Evolutionary conservation across 345 rosid genomes (phyloP).

Genomic region (Moricandia arvensis): DNA sequence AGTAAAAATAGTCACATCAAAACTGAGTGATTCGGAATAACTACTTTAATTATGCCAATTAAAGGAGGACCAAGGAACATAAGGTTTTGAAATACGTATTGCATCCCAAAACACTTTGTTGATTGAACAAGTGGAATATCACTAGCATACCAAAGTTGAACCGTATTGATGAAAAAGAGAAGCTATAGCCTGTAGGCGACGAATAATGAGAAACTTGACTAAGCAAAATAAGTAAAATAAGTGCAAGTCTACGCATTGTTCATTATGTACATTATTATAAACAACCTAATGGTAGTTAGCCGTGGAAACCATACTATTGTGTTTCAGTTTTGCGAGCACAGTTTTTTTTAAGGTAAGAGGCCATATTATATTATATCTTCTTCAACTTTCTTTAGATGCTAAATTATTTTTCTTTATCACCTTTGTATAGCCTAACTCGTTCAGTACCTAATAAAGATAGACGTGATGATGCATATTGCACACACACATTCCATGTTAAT

Average conservation of each 20-base stretch:
- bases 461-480: slow-evolving; percentile 25
- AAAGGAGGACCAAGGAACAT: neutral
- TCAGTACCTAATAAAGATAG: slow-evolving; percentile 4
- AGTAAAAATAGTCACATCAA: no score
- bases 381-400: neutral
- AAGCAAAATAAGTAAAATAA: neutral
- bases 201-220: neutral
- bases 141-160: neutral
- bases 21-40: neutral
- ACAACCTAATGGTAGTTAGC: slow-evolving; percentile 7
- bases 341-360: neutral
- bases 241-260: slow-evolving; percentile 4
- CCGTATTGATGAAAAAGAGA: neutral
- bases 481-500: slow-evolving; percentile 28
- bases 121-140: neutral
- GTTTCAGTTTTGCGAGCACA: neutral
- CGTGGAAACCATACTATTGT: slow-evolving; percentile 9
- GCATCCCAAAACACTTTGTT: neutral
- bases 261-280: neutral
- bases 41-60: neutral
- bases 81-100: neutral
- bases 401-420: neutral
- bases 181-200: neutral
- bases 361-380: slow-evolving; percentile 6
- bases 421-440: neutral